Conservation (phyloP, 257 asterid species). For the Solanum tarapatanum region DNA sequence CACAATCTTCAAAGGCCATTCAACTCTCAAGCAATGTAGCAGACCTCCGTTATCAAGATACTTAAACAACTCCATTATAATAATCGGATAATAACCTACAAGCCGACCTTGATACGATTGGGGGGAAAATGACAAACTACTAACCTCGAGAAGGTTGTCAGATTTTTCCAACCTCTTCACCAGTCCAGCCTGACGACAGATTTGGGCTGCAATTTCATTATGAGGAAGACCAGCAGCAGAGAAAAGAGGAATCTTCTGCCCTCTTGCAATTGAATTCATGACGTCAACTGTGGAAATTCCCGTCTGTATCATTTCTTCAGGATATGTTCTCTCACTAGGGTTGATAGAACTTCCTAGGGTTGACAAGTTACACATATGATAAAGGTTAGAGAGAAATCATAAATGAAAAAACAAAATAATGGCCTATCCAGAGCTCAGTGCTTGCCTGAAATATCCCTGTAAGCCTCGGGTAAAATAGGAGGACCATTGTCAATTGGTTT, state of each 20-base stretch:
- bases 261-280: constrained; percentile 97
- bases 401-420: neutral
- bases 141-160: constrained; percentile 80
- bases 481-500: constrained; percentile 98
- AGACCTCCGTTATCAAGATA: neutral
- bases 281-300: constrained; percentile 97
- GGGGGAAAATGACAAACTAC: neutral
- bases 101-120: neutral
- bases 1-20: neutral
- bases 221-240: constrained; percentile 99
- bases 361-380: neutral
- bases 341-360: constrained; percentile 88
- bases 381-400: neutral
- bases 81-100: neutral
- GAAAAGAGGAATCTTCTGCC: constrained; percentile 94
- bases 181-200: constrained; percentile 99
- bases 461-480: constrained; percentile 97
- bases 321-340: constrained; percentile 99
- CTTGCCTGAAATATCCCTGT: constrained; percentile 95
- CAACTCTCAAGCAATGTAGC: neutral
- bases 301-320: constrained; percentile 97
- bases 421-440: constrained; percentile 1
- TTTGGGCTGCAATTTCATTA: constrained; percentile 98
- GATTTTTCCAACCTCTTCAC: constrained; percentile 87
- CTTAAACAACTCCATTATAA: neutral